Base-by-base conservation (phyloP, 129 eudicot species). In the Kitagawia praeruptora region DNA sequence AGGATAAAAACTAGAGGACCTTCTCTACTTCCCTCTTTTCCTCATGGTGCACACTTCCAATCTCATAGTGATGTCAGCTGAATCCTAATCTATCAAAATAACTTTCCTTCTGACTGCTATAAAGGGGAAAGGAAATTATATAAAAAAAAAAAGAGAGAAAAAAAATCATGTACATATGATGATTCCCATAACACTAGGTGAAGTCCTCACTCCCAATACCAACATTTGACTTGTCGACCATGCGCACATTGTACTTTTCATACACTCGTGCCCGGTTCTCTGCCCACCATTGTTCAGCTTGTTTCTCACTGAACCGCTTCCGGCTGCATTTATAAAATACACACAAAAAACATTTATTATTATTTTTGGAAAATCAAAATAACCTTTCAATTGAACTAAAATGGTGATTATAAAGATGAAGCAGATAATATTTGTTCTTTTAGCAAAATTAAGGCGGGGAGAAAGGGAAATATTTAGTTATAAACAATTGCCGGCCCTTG, bases 211-310 rank as follows among this genome's bases (percentile, higher is more conserved):
- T 91, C 71, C 79, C 91, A 45, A 89, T 88, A 70, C 98, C 93
- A 63, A 87, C 85, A 63, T 84, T 89, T 48, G 98, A 91, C 84
- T 91, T 94, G 89, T 94, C 98, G 6, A 84, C 81, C 89, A 87
- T 88, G 40, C 97, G 93, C 14, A 94, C 98, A 48, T 91, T 91
- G 84, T 94, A 94, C 67, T 75, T 86, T 81, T 91, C 96, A 42
- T 94, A 90, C 27, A 91, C 98, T 84, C 93, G 86, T 75, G 87
- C 88, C 76, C 97, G 89, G 83, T 94, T 94, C 81, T 94, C 98
- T 70, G 97, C 89, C 98, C 97, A 94, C 98, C 98, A 94, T 58
- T 87, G 91, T 82, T 94, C 98, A 73, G 97, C 98, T 91, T 94
- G 93, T 86, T 94, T 91, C 88, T 91, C 98, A 74, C 93, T 90